A percentile compares a stretch with the other conserved stretches of the same genome.
Conservation (phyloP, 495 filamentous ascomycete genomes). For the Pyrenopolyporus hunteri region DNA sequence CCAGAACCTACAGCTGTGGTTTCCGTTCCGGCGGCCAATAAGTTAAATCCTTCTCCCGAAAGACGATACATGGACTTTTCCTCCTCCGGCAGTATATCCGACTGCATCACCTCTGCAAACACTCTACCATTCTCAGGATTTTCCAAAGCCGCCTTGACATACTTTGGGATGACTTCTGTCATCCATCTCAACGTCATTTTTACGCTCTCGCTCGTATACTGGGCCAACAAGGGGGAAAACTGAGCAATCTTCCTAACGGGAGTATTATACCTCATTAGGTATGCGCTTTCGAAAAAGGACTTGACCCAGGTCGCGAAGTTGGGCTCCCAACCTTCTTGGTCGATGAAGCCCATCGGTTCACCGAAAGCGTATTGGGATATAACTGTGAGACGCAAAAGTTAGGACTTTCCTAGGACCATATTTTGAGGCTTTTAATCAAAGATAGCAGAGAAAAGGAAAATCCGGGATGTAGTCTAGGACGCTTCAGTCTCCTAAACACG, state of each 20-base stretch:
- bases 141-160: constrained; percentile 22
- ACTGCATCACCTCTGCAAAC: constrained; percentile 30
- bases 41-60: constrained; percentile 39
- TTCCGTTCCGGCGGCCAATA: constrained; percentile 43
- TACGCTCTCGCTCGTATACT: constrained; percentile 37
- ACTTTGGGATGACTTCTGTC: constrained; percentile 31
- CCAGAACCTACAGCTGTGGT: constrained; percentile 30
- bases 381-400: constrained; percentile 40
- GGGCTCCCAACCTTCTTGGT: constrained; percentile 36
- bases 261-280: constrained; percentile 34
- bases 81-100: constrained; percentile 22
- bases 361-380: constrained; percentile 52
- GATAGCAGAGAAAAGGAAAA: no score
- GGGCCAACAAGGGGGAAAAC: constrained; percentile 23
- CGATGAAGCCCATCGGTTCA: constrained; percentile 37
- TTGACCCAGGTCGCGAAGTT: constrained; percentile 37
- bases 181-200: constrained; percentile 22
- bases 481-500: no score
- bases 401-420: no score
- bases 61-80: constrained; percentile 42
- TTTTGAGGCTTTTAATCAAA: no score
- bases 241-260: constrained; percentile 19
- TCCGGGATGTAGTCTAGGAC: no score
- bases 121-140: constrained; percentile 23
- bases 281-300: constrained; percentile 43